Conservation (phyloP, 495 filamentous ascomycete genomes). For the Podospora appendiculata region DNA sequence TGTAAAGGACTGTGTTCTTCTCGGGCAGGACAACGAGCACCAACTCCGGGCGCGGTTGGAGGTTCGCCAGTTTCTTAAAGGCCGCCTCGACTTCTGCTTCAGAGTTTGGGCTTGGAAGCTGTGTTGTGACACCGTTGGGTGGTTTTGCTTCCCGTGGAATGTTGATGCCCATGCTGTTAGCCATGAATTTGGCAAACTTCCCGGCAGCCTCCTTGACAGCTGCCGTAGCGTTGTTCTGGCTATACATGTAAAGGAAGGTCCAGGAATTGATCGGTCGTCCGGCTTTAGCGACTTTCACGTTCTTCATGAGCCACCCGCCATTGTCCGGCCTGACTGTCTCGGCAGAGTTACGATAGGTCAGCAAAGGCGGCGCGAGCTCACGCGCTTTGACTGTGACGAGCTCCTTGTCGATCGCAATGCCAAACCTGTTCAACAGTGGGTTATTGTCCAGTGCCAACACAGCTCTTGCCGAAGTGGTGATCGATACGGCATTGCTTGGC, state of each 20-base stretch:
- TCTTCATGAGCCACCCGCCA: slow-evolving; percentile 34
- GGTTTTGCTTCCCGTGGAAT: slow-evolving; percentile 13
- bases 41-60: slow-evolving; percentile 20
- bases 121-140: background rate
- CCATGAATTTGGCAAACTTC: slow-evolving; percentile 26
- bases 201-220: slow-evolving; percentile 22
- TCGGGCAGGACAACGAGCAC: slow-evolving; percentile 57
- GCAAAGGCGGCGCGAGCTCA: slow-evolving; percentile 45
- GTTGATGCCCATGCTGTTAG: slow-evolving; percentile 23
- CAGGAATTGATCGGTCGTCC: slow-evolving; percentile 24
- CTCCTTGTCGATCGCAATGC: slow-evolving; percentile 41
- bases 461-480: slow-evolving; percentile 47
- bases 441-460: slow-evolving; percentile 30
- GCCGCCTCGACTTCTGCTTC: background rate
- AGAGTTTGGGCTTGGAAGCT: background rate
- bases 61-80: slow-evolving; percentile 11
- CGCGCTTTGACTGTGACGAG: slow-evolving; percentile 61
- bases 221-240: background rate
- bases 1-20: slow-evolving; percentile 48
- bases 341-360: slow-evolving; percentile 36
- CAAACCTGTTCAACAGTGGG: slow-evolving; percentile 37
- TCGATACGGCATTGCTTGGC: slow-evolving; percentile 55
- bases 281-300: slow-evolving; percentile 21
- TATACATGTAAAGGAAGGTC: slow-evolving; percentile 17
- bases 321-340: slow-evolving; percentile 7